Evolutionary conservation across 805 yeast genomes (phyloP), one percentile per base, ranked within the genome.

Genomic region (Hanseniaspora vineae): DNA sequence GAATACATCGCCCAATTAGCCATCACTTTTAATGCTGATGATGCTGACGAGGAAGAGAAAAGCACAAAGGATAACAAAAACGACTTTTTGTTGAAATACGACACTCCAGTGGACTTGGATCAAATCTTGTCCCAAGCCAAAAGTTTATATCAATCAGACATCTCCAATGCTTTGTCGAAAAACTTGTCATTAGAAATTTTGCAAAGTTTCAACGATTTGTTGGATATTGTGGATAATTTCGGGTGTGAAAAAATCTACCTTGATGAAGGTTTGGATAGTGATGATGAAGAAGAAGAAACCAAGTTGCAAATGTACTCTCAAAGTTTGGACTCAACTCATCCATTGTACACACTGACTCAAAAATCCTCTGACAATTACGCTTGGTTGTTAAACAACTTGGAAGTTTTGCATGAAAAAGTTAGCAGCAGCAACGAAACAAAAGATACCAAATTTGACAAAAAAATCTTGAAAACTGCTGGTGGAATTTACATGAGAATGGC

Each of bases 181-280:
- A 61, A 61, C 13, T 71, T 75, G 31, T 67, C 65, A 43, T 71
- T 74, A 49, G 80, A 76, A 49, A 69, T 75, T 32, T 66, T 84
- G 52, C 74, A 76, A 47, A 70, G 77, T 1, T 65, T 80, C 43
- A 84, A 83, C 59, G 90, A 82, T 59, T 65, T 82, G 50, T 62
- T 84, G 32, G 89, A 82, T 49, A 75, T 83, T 50, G 69, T 80
- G 32, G 78, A 76, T 52, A 76, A 78, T 56, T 82, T 83, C 51
- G 89, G 87, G 29, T 67, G 70, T 42, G 73, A 71, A 40, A 65
- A 67, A 18, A 37, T 37, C n/a, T 60, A 74, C 44, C 68, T 73
- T 23, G 74, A 70, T 31, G 85, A 78, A 54, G 81, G 80, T 12
- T 65, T 78, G 31, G 84, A 77, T 49, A 73, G 78, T 58, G 68